Evolutionary conservation across 805 yeast species (phyloP).

Genomic region (Pichia eremophila): DNA sequence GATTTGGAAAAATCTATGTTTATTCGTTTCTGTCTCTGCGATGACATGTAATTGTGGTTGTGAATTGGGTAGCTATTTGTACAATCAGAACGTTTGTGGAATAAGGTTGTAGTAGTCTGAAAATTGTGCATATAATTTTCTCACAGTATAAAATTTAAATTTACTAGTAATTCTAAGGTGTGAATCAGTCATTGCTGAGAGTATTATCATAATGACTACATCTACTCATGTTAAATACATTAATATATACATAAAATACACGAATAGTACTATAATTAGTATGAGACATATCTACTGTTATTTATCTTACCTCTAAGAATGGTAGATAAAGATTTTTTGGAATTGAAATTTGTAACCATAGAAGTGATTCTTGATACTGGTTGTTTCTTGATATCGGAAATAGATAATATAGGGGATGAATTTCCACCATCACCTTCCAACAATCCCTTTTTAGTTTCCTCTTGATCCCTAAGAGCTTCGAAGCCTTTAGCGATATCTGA

Average conservation of each 20-base stretch:
- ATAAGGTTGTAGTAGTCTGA: too few species aligned
- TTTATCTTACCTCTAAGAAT: constrained; percentile 1
- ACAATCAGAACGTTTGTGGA: too few species aligned
- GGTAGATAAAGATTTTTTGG: constrained; percentile 1
- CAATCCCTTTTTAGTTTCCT: background rate
- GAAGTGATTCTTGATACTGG: background rate
- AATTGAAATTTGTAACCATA: background rate
- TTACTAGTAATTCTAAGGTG: too few species aligned
- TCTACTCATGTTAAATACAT: too few species aligned
- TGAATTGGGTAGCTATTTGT: too few species aligned
- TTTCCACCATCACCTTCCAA: background rate
- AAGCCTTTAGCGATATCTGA: background rate
- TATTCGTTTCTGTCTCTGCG: constrained; percentile 18
- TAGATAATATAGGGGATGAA: background rate
- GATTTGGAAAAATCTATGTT: constrained; percentile 21
- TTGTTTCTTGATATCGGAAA: background rate
- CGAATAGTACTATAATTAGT: background rate
- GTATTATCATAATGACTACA: too few species aligned
- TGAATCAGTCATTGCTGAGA: too few species aligned
- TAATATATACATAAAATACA: background rate
- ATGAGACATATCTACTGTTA: constrained; percentile 2
- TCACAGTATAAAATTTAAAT: too few species aligned
- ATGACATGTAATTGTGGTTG: background rate
- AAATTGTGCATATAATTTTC: too few species aligned
- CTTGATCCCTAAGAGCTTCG: background rate